A percentile compares a stretch with the other conserved stretches of the same genome.
These are phyloP conservation scores for Phoma sp. DNA, from an alignment of 2,329 filamentous ascomycete genomes.

Conservation along the genomic window DNA sequence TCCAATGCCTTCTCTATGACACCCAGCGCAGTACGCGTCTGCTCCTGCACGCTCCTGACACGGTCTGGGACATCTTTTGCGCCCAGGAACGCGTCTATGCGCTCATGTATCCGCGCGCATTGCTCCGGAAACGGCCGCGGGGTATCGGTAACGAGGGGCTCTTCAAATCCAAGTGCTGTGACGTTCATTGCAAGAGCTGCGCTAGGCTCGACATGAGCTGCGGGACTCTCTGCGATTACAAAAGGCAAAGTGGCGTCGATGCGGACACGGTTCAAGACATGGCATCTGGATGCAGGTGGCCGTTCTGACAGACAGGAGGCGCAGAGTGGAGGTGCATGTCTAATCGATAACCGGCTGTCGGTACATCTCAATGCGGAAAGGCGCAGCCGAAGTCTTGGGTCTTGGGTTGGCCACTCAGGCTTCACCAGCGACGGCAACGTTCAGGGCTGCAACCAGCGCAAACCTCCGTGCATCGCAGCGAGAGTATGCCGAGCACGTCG, in stretches of 20 bases:
- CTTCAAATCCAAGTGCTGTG: slow-evolving; percentile 32
- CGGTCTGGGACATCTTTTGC: slow-evolving; percentile 63
- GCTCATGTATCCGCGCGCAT: slow-evolving; percentile 61
- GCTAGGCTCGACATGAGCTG: slow-evolving; percentile 44
- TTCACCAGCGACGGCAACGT: not conserved
- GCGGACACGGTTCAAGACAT: slow-evolving; percentile 31
- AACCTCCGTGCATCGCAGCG: not conserved
- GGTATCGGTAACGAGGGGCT: slow-evolving; percentile 48
- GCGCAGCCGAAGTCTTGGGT: slow-evolving; percentile 13
- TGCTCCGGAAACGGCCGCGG: slow-evolving; percentile 56
- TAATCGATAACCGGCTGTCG: slow-evolving; percentile 20
- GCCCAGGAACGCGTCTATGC: slow-evolving; percentile 70
- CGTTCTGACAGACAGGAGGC: slow-evolving; percentile 18
- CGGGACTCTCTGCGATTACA: slow-evolving; percentile 23
- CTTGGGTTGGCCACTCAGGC: slow-evolving; percentile 21
- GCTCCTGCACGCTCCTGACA: slow-evolving; percentile 71
- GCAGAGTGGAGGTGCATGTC: slow-evolving; percentile 25
- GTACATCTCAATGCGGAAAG: slow-evolving; percentile 20
- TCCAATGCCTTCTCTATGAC: slow-evolving; percentile 78
- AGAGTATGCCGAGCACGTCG: not conserved
- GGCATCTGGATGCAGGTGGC: slow-evolving; percentile 28
- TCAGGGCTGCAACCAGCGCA: not conserved
- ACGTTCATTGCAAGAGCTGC: slow-evolving; percentile 46
- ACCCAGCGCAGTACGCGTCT: slow-evolving; percentile 73
- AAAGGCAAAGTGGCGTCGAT: slow-evolving; percentile 25